These are phyloP conservation scores for Fusarium piperis DNA, from an alignment of 2,329 filamentous ascomycete species.

Conservation along the genomic window DNA sequence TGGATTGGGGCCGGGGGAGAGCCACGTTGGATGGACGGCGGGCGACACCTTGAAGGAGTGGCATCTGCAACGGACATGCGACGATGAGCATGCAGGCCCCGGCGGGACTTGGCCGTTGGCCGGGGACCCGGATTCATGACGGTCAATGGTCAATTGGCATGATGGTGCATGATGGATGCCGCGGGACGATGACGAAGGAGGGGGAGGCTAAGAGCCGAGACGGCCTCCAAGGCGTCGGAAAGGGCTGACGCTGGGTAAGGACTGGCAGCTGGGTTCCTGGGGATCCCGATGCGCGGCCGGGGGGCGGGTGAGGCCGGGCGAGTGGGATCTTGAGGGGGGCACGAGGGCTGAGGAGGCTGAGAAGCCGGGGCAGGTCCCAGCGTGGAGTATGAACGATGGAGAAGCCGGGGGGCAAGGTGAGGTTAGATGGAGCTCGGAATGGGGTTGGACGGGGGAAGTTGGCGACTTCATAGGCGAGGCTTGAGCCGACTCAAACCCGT, in stretches of 20 bases:
- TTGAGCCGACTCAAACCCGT: slow-evolving; percentile 41
- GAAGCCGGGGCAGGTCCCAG: slow-evolving; percentile 35
- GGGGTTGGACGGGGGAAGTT: slow-evolving; percentile 29
- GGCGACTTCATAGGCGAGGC: slow-evolving; percentile 31
- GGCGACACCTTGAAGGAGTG: slow-evolving; percentile 10
- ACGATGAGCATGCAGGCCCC: slow-evolving; percentile 13
- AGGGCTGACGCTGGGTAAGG: slow-evolving; percentile 14
- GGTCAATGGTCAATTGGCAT: slow-evolving; percentile 29
- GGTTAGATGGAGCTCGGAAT: slow-evolving; percentile 23
- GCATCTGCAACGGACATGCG: slow-evolving; percentile 1
- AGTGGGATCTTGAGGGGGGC: slow-evolving; percentile 30
- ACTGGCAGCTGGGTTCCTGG: slow-evolving; percentile 39
- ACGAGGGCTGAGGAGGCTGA: slow-evolving; percentile 33
- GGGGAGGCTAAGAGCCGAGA: slow-evolving; percentile 27
- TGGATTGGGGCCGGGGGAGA: slow-evolving; percentile 7
- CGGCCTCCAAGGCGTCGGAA: slow-evolving; percentile 5
- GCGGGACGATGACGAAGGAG: slow-evolving; percentile 34
- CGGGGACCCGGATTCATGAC: slow-evolving; percentile 19
- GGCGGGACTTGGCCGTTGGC: slow-evolving; percentile 14
- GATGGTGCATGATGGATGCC: slow-evolving; percentile 39
- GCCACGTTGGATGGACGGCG: slow-evolving; percentile 5
- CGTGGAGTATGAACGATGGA: slow-evolving; percentile 36
- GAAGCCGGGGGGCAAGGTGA: slow-evolving; percentile 6
- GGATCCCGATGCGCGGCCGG: slow-evolving; percentile 41
- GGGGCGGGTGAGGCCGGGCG: slow-evolving; percentile 41